A percentile compares a stretch with the other conserved stretches of the same genome.
phyloP scores from a whole-genome alignment of 2,329 filamentous ascomycete species.

The Aspergillus oerlinghausenensis region DNA sequence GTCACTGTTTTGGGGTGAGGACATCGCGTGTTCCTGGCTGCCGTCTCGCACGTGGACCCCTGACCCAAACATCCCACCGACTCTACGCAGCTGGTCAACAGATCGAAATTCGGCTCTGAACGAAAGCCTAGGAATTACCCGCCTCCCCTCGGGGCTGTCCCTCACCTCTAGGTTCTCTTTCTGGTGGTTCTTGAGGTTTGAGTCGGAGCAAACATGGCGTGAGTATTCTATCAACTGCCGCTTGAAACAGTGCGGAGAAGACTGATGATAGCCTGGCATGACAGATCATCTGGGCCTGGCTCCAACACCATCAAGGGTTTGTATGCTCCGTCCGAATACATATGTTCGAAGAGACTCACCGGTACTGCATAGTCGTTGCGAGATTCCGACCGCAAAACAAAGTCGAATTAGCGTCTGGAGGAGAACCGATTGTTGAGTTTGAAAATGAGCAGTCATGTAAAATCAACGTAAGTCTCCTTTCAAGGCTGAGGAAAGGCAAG shows the following conservation, averaged over 20 bases:
- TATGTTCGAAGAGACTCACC: conserved; percentile 40
- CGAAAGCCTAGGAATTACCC: conserved; percentile 7
- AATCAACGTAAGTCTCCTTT: conserved; percentile 62
- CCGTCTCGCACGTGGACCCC: conserved; percentile 24
- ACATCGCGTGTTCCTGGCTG: conserved; percentile 6
- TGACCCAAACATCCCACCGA: conserved; percentile 21
- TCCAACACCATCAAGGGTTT: conserved; percentile 53
- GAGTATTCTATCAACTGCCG: conserved; percentile 24
- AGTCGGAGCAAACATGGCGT: conserved; percentile 44
- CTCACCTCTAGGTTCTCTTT: conserved; percentile 10
- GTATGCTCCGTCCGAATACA: conserved; percentile 11
- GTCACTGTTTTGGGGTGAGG: not conserved
- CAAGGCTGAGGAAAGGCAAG: not conserved
- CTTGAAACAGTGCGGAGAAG: conserved; percentile 8
- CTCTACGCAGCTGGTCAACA: conserved; percentile 5
- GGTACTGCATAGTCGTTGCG: conserved; percentile 69
- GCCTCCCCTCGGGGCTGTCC: conserved; percentile 23
- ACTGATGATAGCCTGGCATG: conserved; percentile 15
- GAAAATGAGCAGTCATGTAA: conserved; percentile 82
- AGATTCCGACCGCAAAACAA: conserved; percentile 97
- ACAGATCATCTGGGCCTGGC: conserved; percentile 27
- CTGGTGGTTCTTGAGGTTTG: conserved; percentile 4
- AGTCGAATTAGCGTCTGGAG: conserved; percentile 82
- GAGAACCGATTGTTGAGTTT: conserved; percentile 87
- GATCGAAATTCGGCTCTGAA: conserved; percentile 7